These are phyloP conservation scores for Phialophora tarda DNA, from an alignment of 2,329 filamentous ascomycete species.

Conservation along the genomic window DNA sequence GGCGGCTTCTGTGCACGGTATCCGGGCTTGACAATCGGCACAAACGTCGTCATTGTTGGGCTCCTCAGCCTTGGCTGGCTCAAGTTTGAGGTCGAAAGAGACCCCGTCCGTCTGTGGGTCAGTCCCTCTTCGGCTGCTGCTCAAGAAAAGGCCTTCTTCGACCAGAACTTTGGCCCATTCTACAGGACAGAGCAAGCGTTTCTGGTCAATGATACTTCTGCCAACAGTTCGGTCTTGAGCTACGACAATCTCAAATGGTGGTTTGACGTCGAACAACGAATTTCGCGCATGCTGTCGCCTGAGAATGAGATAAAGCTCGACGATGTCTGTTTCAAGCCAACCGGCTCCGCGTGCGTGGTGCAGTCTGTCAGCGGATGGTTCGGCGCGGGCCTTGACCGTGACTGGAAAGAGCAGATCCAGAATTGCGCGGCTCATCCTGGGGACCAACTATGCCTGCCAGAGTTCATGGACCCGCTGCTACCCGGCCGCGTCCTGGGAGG, in stretches of 20 bases:
- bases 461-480: slow-evolving; percentile 86
- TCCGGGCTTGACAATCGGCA: slow-evolving; percentile 79
- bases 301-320: slow-evolving; percentile 72
- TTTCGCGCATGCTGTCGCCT: slow-evolving; percentile 73
- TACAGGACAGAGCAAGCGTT: slow-evolving; percentile 94
- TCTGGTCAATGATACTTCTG: slow-evolving; percentile 78
- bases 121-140: slow-evolving; percentile 89
- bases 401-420: slow-evolving; percentile 74
- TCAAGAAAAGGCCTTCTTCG: slow-evolving; percentile 92
- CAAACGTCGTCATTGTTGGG: slow-evolving; percentile 75
- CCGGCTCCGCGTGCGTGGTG: slow-evolving; percentile 84
- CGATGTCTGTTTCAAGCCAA: slow-evolving; percentile 94
- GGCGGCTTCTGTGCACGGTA: slow-evolving; percentile 82
- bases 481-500: slow-evolving; percentile 86
- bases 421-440: slow-evolving; percentile 81
- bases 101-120: slow-evolving; percentile 95
- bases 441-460: slow-evolving; percentile 73
- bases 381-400: slow-evolving; percentile 66
- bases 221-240: slow-evolving; percentile 74
- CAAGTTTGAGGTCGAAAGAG: slow-evolving; percentile 83
- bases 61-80: slow-evolving; percentile 87
- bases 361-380: slow-evolving; percentile 94
- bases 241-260: slow-evolving; percentile 93
- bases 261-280: slow-evolving; percentile 83
- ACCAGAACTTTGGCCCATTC: slow-evolving; percentile 90